Evolutionary conservation across 1,284 basidiomycete species (phyloP), one percentile per base, ranked within the genome.

Genomic region (Puccinia polysora): DNA sequence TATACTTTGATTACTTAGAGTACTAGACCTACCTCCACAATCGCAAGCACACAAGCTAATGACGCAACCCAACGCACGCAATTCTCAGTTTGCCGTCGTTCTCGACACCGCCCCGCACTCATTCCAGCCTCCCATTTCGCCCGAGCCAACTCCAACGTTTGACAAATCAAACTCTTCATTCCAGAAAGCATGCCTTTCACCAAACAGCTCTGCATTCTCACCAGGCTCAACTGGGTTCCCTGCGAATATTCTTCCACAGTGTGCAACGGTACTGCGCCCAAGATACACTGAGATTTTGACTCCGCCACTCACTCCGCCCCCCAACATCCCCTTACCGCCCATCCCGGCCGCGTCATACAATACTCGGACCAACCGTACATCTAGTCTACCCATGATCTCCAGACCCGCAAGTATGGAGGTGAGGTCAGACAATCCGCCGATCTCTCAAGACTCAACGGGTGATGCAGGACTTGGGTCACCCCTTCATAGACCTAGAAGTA

Each of bases 311-410:
- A 62, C 59, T 43, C 59, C 59, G 8, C 59, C 59, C 8, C 59
- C 59, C n/a, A 60, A 60, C 58, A 23, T 60, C 28, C 58, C 58
- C 15, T 43, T 60, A n/a, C 58, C 58, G 28, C 58, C 58, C 58
- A 60, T 60, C 43, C 58, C 58, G 43, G 23, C 58, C n/a, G 58
- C 58, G 14, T 4, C 28, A 56, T 34, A 30, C 15, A 58, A 34
- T 38, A 34, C 36, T 58, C 20, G 34, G 28, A 34, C 34, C 14
- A 15, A 40, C n/a, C 56, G 56, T 7, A 38, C 36, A 20, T 12
- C 12, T 12, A 58, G 56, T 58, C 34, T 58, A n/a, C 43, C 56
- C 20, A 15, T 58, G n/a, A 62, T 62, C 23, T 28, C 59, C 43
- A n/a, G 59, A 43, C 38, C 38, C 1, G 8, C 15, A 4, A 62